Conservation (phyloP, 805 yeast genomes). For the Teunomyces tritomae region DNA sequence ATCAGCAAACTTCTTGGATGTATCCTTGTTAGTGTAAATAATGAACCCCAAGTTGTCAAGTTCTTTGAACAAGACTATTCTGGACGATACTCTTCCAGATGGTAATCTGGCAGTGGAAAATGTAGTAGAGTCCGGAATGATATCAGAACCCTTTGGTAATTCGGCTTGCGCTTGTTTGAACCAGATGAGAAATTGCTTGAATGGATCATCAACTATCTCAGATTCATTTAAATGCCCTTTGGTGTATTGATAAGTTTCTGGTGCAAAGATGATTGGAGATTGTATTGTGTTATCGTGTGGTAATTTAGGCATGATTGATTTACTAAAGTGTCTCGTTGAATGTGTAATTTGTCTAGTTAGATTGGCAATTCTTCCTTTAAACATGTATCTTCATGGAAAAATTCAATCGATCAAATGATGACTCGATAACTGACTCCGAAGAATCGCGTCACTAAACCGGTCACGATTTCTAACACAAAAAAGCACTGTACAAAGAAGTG, state of each 20-base stretch:
- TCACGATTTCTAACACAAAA: slow-evolving; percentile 1
- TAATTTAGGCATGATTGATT: background rate
- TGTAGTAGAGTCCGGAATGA: slow-evolving; percentile 77
- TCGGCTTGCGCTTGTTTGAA: slow-evolving; percentile 45
- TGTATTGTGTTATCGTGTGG: slow-evolving; percentile 8
- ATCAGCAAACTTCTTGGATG: slow-evolving; percentile 79
- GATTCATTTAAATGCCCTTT: slow-evolving; percentile 56
- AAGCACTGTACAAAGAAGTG: background rate
- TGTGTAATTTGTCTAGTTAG: background rate
- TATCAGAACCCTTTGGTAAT: slow-evolving; percentile 41
- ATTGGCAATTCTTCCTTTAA: background rate
- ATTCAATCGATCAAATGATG: background rate
- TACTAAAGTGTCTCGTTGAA: background rate
- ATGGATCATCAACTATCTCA: slow-evolving; percentile 59
- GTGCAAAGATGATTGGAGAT: slow-evolving; percentile 60
- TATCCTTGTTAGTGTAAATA: slow-evolving; percentile 87
- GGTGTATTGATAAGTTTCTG: slow-evolving; percentile 83
- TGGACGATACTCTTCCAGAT: slow-evolving; percentile 82
- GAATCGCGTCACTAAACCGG: background rate
- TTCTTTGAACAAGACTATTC: slow-evolving; percentile 86
- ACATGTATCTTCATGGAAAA: background rate
- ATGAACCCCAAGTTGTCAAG: slow-evolving; percentile 82
- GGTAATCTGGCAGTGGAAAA: slow-evolving; percentile 89
- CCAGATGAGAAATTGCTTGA: slow-evolving; percentile 81
- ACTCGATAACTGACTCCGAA: background rate